Base-by-base conservation (phyloP, 495 filamentous ascomycete species). In the Penicillium verhagenii region DNA sequence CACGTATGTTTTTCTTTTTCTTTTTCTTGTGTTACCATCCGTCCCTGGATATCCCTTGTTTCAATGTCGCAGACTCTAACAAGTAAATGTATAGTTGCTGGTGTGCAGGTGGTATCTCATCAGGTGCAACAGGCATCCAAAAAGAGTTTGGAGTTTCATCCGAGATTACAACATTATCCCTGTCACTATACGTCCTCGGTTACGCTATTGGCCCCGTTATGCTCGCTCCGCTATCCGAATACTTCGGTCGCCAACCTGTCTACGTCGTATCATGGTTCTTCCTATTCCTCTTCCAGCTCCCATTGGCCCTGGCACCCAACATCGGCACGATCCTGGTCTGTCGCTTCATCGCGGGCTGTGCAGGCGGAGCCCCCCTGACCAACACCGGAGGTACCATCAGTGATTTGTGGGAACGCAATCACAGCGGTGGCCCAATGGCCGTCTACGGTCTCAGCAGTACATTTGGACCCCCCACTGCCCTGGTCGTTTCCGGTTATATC, bases 211-310 rank as follows among this genome's bases (percentile, higher is more conserved):
- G 80, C 0, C 83, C 83, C 0, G 67, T 87, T 2, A 64, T 86
- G 28, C 73, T 86, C 18, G 84, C 79, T 1, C 87, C 87, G 0
- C 71, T 88, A 1, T 81, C 77, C 21, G 87, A 89, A 66, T 68
- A 87, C 48, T 88, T 80, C 59, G 86, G 87, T 11, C 76, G 86
- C 21, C 74, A 81, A 13, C 64, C 72, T 4, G 72, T 88, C 16
- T 85, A 47, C 55, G 79, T 61, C 80, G 78, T 72, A 53, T 88
- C 28, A 52, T 83, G 56, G 87, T 83, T 73, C 79, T 75, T 61
- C 28, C 81, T 85, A 58, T 66, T 85, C 10, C 64, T 82, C 29
- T 90, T 85, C 69, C 84, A 83, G 50, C 58, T 86, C 2, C 81
- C 74, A 1, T 78, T 79, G 55, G 85, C 83, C 0, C 71, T 87